Evolutionary conservation across 768 basidiomycete species (phyloP).

Genomic region (Leucocoprinus sp.): DNA sequence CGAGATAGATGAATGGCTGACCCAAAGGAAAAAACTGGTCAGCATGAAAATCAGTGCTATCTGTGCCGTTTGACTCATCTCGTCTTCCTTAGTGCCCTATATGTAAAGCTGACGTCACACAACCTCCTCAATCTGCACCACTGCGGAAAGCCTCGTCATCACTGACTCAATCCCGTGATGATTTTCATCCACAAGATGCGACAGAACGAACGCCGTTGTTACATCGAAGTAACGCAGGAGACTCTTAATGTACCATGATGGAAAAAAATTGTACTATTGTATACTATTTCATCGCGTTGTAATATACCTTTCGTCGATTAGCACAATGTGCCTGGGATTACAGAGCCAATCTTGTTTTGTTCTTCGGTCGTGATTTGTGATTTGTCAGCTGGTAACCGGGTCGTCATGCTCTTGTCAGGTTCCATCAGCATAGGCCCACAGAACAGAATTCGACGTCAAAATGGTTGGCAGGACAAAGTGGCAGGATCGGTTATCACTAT

Average conservation of each 20-base stretch:
- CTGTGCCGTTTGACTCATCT: neutral
- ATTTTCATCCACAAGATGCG: conserved; percentile 6
- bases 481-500: no score
- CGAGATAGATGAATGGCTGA: conserved; percentile 90
- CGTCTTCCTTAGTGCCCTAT: conserved; percentile 63
- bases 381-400: no score
- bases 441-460: no score
- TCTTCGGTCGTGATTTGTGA: no score
- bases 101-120: conserved; percentile 89
- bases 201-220: conserved; percentile 35
- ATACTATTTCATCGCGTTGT: conserved; percentile 1
- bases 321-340: no score
- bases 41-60: conserved; percentile 18
- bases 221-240: conserved; percentile 16
- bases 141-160: no score
- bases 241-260: conserved; percentile 14
- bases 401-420: no score
- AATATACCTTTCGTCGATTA: conserved; percentile 12
- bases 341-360: no score
- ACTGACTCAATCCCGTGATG: no score
- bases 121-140: conserved; percentile 27
- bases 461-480: no score
- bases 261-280: conserved; percentile 7
- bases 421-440: no score
- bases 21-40: conserved; percentile 88